These are phyloP conservation scores for Macrolepiota fuliginosa DNA, from an alignment of 768 basidiomycete species.

Conservation along the genomic window DNA sequence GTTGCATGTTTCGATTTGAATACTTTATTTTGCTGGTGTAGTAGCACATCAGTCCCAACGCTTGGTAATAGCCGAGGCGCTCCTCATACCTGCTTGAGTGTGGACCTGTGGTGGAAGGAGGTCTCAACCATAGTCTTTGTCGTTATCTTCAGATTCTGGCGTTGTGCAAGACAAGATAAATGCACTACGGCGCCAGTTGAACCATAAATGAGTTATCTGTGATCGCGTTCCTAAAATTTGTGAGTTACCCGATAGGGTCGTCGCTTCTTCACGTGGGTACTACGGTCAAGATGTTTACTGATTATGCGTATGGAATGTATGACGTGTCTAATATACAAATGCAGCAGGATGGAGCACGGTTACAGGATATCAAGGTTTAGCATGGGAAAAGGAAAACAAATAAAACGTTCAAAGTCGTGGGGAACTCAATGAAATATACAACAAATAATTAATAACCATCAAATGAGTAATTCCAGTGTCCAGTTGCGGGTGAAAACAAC, in stretches of 20 bases:
- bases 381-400: slow-evolving; percentile 13
- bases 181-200: not conserved
- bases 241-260: slow-evolving; percentile 5
- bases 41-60: slow-evolving; percentile 4
- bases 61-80: slow-evolving; percentile 1
- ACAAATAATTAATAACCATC: slow-evolving; percentile 13
- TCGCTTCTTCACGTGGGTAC: not conserved
- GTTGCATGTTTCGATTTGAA: slow-evolving; percentile 92
- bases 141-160: not conserved
- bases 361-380: slow-evolving; percentile 25
- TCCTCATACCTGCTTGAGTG: slow-evolving; percentile 74
- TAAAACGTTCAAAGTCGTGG: slow-evolving; percentile 9
- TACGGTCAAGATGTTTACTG: not conserved
- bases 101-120: slow-evolving; percentile 70
- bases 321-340: slow-evolving; percentile 32
- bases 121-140: slow-evolving; percentile 33
- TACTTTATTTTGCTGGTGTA: slow-evolving; percentile 74
- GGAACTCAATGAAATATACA: slow-evolving; percentile 1
- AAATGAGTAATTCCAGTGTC: slow-evolving; percentile 9
- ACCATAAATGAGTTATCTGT: slow-evolving; percentile 2
- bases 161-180: not conserved
- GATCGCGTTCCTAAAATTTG: slow-evolving; percentile 11
- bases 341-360: slow-evolving; percentile 23
- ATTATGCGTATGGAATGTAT: slow-evolving; percentile 21
- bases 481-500: not conserved